Conservation (phyloP, 495 filamentous ascomycete species). For the Hamigera avellanea region DNA sequence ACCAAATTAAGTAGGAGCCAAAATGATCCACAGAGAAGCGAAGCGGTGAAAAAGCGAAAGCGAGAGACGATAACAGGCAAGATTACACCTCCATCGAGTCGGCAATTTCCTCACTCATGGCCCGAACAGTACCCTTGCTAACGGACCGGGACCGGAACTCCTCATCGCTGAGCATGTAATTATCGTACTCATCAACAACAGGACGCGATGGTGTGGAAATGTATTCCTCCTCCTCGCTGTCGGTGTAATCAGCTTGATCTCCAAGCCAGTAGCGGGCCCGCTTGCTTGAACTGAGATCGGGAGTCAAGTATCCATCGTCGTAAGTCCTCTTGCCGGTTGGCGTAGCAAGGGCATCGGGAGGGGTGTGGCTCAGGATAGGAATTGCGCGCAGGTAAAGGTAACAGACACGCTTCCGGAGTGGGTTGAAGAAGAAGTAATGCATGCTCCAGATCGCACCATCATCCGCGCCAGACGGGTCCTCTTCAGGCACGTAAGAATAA, state of each 20-base stretch:
- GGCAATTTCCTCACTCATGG: conserved; percentile 64
- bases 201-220: conserved; percentile 5
- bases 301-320: conserved; percentile 37
- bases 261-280: conserved; percentile 78
- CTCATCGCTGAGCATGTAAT: conserved; percentile 33
- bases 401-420: conserved; percentile 80
- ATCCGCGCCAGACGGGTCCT: conserved; percentile 81
- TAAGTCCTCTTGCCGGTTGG: conserved; percentile 35
- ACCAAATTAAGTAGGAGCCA: too few species aligned
- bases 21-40: background rate
- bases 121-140: conserved; percentile 44
- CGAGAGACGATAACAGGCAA: background rate
- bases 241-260: conserved; percentile 34
- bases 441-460: conserved; percentile 88
- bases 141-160: conserved; percentile 24
- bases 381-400: conserved; percentile 85
- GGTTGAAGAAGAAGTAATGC: conserved; percentile 98
- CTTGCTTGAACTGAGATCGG: conserved; percentile 53
- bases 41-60: conserved; percentile 3
- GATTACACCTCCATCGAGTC: conserved; percentile 53
- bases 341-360: conserved; percentile 26
- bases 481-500: conserved; percentile 74
- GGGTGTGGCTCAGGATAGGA: conserved; percentile 65
- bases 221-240: conserved; percentile 28
- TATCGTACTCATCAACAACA: conserved; percentile 27